Evolutionary conservation across 371 early-diverging fungal species (phyloP).

Genomic region (Gilbertella persicaria): DNA sequence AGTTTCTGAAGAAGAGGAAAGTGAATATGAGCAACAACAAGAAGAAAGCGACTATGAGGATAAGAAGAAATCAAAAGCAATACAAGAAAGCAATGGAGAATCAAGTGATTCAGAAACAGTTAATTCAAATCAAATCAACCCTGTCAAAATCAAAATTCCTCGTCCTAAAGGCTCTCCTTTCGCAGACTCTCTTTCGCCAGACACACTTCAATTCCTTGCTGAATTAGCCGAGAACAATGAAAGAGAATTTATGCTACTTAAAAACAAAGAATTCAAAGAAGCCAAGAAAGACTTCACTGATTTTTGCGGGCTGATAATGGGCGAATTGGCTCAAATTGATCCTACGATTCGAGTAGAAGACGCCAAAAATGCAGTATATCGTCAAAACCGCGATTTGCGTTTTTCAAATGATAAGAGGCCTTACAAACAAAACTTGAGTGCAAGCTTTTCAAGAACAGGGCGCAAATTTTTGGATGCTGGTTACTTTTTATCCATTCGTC

Average conservation of each 20-base stretch:
- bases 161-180: conserved; percentile 49
- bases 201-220: conserved; percentile 49
- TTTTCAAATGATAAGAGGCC: conserved; percentile 61
- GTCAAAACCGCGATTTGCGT: conserved; percentile 60
- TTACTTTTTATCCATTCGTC: conserved; percentile 46
- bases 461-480: conserved; percentile 52
- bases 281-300: conserved; percentile 53
- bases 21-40: too few relatives aligned
- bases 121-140: conserved; percentile 19
- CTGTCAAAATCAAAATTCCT: conserved; percentile 36
- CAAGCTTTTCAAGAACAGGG: conserved; percentile 52
- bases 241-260: conserved; percentile 51
- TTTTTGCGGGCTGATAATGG: conserved; percentile 47
- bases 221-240: conserved; percentile 55
- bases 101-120: background rate
- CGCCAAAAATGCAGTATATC: conserved; percentile 51
- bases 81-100: background rate
- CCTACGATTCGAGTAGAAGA: conserved; percentile 46
- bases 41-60: too few relatives aligned
- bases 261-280: conserved; percentile 34
- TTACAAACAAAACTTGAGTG: conserved; percentile 51
- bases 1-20: too few relatives aligned
- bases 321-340: conserved; percentile 47
- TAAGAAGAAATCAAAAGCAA: background rate
- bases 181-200: conserved; percentile 56